Base-by-base conservation (phyloP, 2,329 filamentous ascomycete species). In the Pseudogymnoascus sp. region DNA sequence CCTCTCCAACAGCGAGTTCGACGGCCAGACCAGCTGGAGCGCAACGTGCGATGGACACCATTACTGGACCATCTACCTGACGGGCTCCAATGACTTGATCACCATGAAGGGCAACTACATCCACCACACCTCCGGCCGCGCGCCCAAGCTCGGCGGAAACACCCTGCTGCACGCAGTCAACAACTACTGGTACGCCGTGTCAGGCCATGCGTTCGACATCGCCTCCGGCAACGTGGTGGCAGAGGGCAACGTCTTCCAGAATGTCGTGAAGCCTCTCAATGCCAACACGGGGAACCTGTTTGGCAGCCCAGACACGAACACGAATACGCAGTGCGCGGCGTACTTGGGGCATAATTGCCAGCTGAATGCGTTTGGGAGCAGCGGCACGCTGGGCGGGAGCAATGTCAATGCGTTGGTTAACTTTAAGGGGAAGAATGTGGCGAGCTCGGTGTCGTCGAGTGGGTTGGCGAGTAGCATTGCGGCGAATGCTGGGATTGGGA, bases 101-200 rank as follows among this genome's bases (percentile, higher is more conserved):
- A 86, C 83, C 65, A 69, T 86, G 70, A 81, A 83, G 75, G 76
- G 77, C 66, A 86, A 86, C 77, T 85, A 84, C 74, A 75, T 86
- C 69, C 80, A 84, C 77, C 76, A 83, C 72, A 80, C 79, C 58
- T 79, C 77, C 10, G 83, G 83, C 62, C 82, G 83, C 60, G 74
- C 75, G 10, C 83, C 82, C 67, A 85, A 85, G 75, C 75, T 86
- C 21, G 77, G 76, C 18, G 76, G 76, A n/a, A 82, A 82, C 61
- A 77, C 84, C 48, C 74, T 77, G 15, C 72, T 86, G 60, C 83
- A 86, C 72, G 80, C 80, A 42, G 80, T 84, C 70, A 85, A 85
- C 79, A 86, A 85, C 77, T 84, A 81, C 78, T 85, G 77, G 75
- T 77, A 82, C 70, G 76, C 79, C 68, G 80, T 79, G 71, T 70